Evolutionary conservation across 139 green algal species (phyloP), one percentile per base, ranked within the genome.

Genomic region (Microglena sp.): DNA sequence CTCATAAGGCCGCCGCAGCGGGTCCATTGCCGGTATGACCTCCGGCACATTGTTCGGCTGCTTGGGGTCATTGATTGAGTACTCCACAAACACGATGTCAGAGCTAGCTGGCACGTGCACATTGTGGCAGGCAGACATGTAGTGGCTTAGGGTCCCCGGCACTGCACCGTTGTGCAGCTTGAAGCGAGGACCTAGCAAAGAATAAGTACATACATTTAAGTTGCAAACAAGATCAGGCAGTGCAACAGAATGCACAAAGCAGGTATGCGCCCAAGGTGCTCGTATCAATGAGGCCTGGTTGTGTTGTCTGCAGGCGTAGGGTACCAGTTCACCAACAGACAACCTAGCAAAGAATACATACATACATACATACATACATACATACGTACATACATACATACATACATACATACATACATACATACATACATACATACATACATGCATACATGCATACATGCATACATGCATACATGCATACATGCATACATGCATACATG

Each of bases 61-160:
- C n/a, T n/a, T n/a, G n/a, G n/a, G n/a, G n/a, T n/a, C n/a, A n/a
- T n/a, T n/a, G 40, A 46, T 46, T 27, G 46, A 32, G 46, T 67
- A 73, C 60, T 74, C 68, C 27, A 74, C 60, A 62, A 74, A 60
- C 24, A 77, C 59, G 4, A 77, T 46, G 44, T 77, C 70, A 3
- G 59, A 34, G 3, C 33, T 35, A 15, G 33, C 33, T 6, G 59
- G 59, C 24, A 72, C 65, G 27, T 73, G 71, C 29, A 69, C 22
- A 22, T 66, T 66, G 30, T 66, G 45, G 44, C 71, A 77, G 34
- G 33, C 60, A 1, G 58, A 65, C 66, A 74, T 78, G 45, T 71
- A 78, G 4, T 44, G n/a, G 33, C 53, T 68, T 6, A 66, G 64
- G 43, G 72, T 78, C 7, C 66, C 72, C 8, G 18, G 50, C 4